Percentiles rank a stretch among this genome's conserved stretches.
Evolutionary conservation across 2,329 filamentous ascomycete genomes (phyloP).

Genomic region (Chaetomium strumarium): DNA sequence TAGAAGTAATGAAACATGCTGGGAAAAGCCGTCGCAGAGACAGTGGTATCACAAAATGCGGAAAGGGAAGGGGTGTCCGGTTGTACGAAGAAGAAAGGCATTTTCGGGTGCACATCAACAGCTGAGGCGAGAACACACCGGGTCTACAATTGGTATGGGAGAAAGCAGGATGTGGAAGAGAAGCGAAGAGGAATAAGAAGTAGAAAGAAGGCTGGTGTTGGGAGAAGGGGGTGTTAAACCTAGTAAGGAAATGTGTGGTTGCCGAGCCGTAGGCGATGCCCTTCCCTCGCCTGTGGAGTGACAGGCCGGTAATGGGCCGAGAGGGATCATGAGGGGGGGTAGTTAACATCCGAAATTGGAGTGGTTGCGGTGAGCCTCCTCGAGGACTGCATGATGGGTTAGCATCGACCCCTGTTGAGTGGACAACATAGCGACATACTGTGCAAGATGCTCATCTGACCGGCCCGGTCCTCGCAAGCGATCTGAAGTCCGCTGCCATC

Average conservation of each 20-base stretch:
- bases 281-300: not conserved
- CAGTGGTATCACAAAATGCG: conserved; percentile 17
- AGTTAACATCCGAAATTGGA: conserved; percentile 17
- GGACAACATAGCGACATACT: conserved; percentile 35
- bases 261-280: conserved; percentile 11
- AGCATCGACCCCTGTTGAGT: conserved; percentile 18
- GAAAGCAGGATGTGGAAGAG: not conserved
- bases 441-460: conserved; percentile 49
- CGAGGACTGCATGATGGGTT: conserved; percentile 34
- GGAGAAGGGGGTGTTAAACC: not conserved
- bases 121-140: not conserved
- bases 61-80: not conserved
- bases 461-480: conserved; percentile 56
- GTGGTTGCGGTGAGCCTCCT: conserved; percentile 32
- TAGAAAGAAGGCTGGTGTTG: not conserved
- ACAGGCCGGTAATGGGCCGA: not conserved
- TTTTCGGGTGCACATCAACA: not conserved
- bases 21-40: conserved; percentile 14
- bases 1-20: conserved; percentile 10
- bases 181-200: not conserved
- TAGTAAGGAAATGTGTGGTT: conserved; percentile 11
- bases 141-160: not conserved
- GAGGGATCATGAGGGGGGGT: not conserved
- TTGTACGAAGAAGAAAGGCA: not conserved
- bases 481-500: conserved; percentile 58